phyloP scores from a whole-genome alignment of 1,284 basidiomycete genomes.

The Phylloboletellus chloephorus region DNA sequence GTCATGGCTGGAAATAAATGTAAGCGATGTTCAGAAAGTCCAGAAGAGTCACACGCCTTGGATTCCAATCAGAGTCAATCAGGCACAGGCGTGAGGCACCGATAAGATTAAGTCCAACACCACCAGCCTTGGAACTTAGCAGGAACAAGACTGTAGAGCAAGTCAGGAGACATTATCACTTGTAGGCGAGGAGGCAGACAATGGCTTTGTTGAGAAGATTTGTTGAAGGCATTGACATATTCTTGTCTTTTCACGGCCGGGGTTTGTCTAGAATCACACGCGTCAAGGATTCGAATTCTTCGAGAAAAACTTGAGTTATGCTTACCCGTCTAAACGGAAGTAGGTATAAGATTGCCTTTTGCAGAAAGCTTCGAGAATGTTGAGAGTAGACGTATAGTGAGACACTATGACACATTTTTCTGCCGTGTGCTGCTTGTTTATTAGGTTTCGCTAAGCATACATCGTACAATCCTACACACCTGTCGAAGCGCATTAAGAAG shows the following conservation, averaged over 20 bases:
- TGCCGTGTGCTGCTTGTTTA: slow-evolving; percentile 52
- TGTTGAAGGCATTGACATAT: slow-evolving; percentile 79
- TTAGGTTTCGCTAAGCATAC: slow-evolving; percentile 8
- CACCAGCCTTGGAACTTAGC: slow-evolving; percentile 92
- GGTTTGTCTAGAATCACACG: slow-evolving; percentile 54
- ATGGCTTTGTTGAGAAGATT: slow-evolving; percentile 58
- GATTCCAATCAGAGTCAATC: slow-evolving; percentile 96
- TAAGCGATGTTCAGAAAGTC: slow-evolving; percentile 1
- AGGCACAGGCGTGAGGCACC: slow-evolving; percentile 82
- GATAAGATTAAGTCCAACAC: slow-evolving; percentile 91
- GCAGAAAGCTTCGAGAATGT: slow-evolving; percentile 87
- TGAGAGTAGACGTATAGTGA: slow-evolving; percentile 87
- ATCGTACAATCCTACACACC: slow-evolving; percentile 34
- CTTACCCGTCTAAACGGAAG: slow-evolving; percentile 85
- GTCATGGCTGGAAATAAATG: slow-evolving; percentile 58
- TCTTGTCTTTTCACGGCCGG: slow-evolving; percentile 77
- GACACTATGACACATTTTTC: slow-evolving; percentile 94
- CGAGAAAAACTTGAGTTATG: neutral
- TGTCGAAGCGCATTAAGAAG: slow-evolving; percentile 65
- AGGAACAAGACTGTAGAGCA: slow-evolving; percentile 78
- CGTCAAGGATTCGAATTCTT: slow-evolving; percentile 2
- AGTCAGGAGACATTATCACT: slow-evolving; percentile 11
- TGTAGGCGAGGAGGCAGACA: slow-evolving; percentile 44
- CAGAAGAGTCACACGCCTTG: slow-evolving; percentile 48
- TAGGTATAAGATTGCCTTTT: slow-evolving; percentile 72